Base-by-base conservation (phyloP, 192 early-diverging fungal genomes). In the Coemansia sp. region DNA sequence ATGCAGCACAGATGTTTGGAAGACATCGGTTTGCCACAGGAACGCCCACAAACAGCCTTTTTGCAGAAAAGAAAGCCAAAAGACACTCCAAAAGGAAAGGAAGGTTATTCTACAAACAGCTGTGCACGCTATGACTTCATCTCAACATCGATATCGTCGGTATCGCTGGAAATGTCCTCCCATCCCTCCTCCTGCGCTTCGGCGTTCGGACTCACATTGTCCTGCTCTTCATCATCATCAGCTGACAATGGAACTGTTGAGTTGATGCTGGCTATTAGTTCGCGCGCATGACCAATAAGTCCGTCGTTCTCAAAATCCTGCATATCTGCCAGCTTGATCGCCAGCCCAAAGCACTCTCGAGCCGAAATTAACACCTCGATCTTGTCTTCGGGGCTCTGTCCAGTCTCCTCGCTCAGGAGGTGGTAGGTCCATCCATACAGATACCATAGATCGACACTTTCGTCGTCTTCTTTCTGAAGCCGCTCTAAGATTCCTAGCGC, bases 351-450 rank as follows among this genome's bases (percentile, higher is more conserved):
- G 67, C 74, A 81, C 56, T 79, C 75, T 41, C 64, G 68, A 12
- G 82, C 62, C n/a, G 71, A 72, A 47, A 58, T 54, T 14, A 64
- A 62, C 28, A 69, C 44, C 52, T 64, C 61, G 50, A 26, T 56
- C 68, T 64, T 81, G 49, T 69, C 71, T 19, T 56, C 70, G 70
- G 26, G 19, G 21, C 48, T 30, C 74, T 87, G 85, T 6, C 86
- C 81, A 14, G 74, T 63, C 44, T 93, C 89, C 24, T 94, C 94
- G 69, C 92, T 90, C 53, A 87, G 86, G 82, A 88, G 83, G 61
- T 91, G 92, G 64, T 96, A 94, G 41, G 89, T 88, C 92, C 92
- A 99, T 34, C 94, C 93, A 82, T 89, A 96, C 54, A 99, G 85
- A 76, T 99, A 99, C 92, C 94, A 97, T 31, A 87, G 68, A 71